Base-by-base conservation (phyloP, 2,329 filamentous ascomycete genomes). In the Xylariaceae sp. region DNA sequence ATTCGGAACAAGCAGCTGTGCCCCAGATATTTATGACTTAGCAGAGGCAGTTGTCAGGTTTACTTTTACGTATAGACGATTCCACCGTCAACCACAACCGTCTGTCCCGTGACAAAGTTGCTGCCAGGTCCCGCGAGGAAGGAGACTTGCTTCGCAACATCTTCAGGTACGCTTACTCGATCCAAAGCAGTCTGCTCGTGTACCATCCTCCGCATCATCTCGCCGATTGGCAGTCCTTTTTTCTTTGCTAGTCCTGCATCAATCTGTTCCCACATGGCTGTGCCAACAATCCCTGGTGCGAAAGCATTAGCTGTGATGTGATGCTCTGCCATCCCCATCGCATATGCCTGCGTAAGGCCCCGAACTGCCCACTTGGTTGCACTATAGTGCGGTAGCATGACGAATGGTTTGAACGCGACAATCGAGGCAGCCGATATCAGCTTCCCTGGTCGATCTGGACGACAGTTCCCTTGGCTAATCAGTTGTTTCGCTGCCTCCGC, bases 231-330 rank as follows among this genome's bases (percentile, higher is more conserved):
- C 0, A 65, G 63, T 0, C 74, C 79, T 1, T 61, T 66, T 42
- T 69, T 68, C 55, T 74, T 68, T 1, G 72, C 77, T 24, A 83
- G 47, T 43, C 74, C 73, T 47, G 77, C 73, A 45, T 85, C 83
- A 40, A 86, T 84, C 2, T 78, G 55, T 34, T 85, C 81, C 81
- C 81, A 86, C 81, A 85, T 85, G 0, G 69, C 66, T 0, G 80
- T 85, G 0, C 74, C 79, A 0, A 86, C 79, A 36, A 86, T 83
- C 0, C 83, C 83, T 0, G 82, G 82, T 0, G 79, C 81, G 52
- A 85, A 85, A 0, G 75, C 73, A 50, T 86, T 86, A 16, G 76
- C 80, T 0, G 78, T 84, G 56, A 87, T 85, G 43, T 77, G 68
- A 55, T 85, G 73, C 35, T 64, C 60, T 0, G 81, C 81, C 61